Evolutionary conservation across 148 eudicot species (phyloP), one percentile per base, ranked within the genome.

Genomic region (Vaccinium corymbosum): DNA sequence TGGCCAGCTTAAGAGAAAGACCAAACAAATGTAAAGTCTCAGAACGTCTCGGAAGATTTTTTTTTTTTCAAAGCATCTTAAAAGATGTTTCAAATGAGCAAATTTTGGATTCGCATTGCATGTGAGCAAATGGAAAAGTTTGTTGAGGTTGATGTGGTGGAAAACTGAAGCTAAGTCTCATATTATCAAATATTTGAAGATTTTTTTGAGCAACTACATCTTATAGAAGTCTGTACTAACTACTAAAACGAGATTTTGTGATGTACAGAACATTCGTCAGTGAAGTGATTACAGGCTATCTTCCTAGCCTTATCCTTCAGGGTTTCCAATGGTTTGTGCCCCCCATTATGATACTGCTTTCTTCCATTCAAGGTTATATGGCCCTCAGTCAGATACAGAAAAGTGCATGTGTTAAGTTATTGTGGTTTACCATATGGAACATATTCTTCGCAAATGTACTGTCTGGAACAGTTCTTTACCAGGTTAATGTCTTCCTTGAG

Each of bases 401-500:
- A 88, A 93, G 95, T 81, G 97, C 98, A 17, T 93, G 93, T 78
- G 55, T 87, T 78, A 95, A 95, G 84, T 88, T 93, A 48, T 89
- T 95, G 20, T 90, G 88, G 95, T 93, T 95, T 82, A 80, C 89
- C n/a, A 85, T 92, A 71, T 95, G 98, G 97, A 95, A 95, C 75
- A 80, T 95, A 80, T 95, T 91, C 82, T 95, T 95, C 10, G 95
- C 91, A n/a, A 95, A 93, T 80, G 93, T 90, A 46, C 91, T 95
- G 46, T 93, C 97, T 32, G 98, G 98, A 27, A 90, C 98, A 2
- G 79, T 89, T 88, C 78, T 95, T 35, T 91, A 83, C 81, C 87
- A 86, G 84, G 77, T 94, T 66, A 57, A 89, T 27, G 73, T 88
- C 68, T 81, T 93, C 72, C 94, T 91, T 83, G 93, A 92, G 61